Evolutionary conservation across 2,329 filamentous ascomycete genomes (phyloP), one percentile per base, ranked within the genome.

Genomic region (Neurospora sp.): DNA sequence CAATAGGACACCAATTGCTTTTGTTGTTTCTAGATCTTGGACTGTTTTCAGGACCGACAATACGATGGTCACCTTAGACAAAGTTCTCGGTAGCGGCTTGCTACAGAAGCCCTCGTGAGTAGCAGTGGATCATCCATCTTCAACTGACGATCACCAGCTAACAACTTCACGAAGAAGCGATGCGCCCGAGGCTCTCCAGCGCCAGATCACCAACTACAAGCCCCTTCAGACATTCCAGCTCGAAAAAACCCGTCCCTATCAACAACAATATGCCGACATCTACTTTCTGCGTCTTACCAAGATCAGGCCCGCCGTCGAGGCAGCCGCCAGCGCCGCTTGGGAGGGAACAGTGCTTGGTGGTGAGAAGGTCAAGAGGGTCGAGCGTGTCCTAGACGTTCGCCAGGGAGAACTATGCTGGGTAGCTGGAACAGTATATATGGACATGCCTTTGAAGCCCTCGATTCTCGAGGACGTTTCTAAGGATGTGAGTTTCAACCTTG

Each of bases 321-420:
- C 87, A 72, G 85, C 92, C 68, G 95, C 94, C 0, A 81, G 82
- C 17, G 89, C 90, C 40, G 89, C 91, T 7, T 99, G 96, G 93
- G 85, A 88, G 66, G 90, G 88, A 68, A 91, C 93, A 69, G 86
- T 91, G 77, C 89, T 98, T 74, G 92, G 87, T 7, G 92, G 89
- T 43, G 89, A 97, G 78, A 83, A 83, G 70, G 93, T 93, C 11
- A 87, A 86, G 74, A 88, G 86, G 74, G 93, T 96, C 17, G 92
- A 97, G 39, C 86, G 96, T 75, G 96, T 99, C 71, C 86, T 99
- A 38, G 95, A 99, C 81, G 96, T 99, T 68, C 89, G 95, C 72
- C 96, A 98, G 82, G 96, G 96, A 73, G 90, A 97, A 81, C 84
- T 98, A 42, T 98, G 95, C 82, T 99, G 95, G 93, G 91, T 99